A percentile compares a stretch with the other conserved stretches of the same genome.
Evolutionary conservation across 768 basidiomycete genomes (phyloP).

Genomic region (Podaxis mareebaensis): DNA sequence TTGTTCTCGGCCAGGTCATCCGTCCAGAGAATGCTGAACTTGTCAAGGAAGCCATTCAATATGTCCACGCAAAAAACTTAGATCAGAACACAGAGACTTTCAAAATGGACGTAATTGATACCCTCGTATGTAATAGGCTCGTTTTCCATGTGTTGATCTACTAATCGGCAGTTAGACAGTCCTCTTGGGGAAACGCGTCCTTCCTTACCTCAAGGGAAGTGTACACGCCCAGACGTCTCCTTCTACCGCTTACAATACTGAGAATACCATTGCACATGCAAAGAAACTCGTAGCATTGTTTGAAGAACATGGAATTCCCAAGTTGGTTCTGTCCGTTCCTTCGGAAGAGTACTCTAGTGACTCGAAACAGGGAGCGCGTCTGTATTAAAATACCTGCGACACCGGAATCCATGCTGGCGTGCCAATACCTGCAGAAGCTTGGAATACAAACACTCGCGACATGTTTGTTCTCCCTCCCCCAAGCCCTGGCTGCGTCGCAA

Average conservation of each 20-base stretch:
- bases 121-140: slow-evolving; percentile 30
- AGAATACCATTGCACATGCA: slow-evolving; percentile 44
- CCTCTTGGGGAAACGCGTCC: slow-evolving; percentile 42
- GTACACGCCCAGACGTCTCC: slow-evolving; percentile 48
- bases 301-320: slow-evolving; percentile 42
- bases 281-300: slow-evolving; percentile 41
- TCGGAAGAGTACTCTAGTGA: neutral
- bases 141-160: neutral
- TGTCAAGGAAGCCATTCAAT: slow-evolving; percentile 33
- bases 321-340: slow-evolving; percentile 22
- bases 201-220: slow-evolving; percentile 41
- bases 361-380: slow-evolving; percentile 39
- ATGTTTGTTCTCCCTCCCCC: slow-evolving; percentile 53
- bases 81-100: slow-evolving; percentile 24
- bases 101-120: slow-evolving; percentile 36
- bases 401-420: slow-evolving; percentile 51
- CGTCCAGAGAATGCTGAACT: slow-evolving; percentile 32
- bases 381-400: slow-evolving; percentile 64
- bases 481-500: slow-evolving; percentile 55
- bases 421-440: slow-evolving; percentile 40
- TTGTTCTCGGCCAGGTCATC: slow-evolving; percentile 36
- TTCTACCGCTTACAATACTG: slow-evolving; percentile 38
- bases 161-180: slow-evolving; percentile 34
- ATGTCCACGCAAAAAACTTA: slow-evolving; percentile 23
- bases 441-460: slow-evolving; percentile 58